These are phyloP conservation scores for Alopecurus myosuroides DNA, from an alignment of 176 grass and related monocot species.

Conservation along the genomic window DNA sequence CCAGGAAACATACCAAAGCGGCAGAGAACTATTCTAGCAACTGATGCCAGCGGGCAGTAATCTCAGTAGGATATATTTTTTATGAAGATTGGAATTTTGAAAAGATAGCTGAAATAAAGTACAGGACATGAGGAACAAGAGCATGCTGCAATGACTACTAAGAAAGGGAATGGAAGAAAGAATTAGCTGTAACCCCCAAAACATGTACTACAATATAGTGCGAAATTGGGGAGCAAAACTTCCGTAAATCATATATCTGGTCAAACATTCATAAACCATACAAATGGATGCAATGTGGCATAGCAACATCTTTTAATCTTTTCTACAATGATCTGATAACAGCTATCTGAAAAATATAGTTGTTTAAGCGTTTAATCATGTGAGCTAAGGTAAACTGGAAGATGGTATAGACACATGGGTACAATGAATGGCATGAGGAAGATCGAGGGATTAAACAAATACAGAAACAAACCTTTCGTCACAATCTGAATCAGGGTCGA, in stretches of 20 bases:
- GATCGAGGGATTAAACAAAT: slow-evolving; percentile 14
- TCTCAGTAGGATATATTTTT: neutral
- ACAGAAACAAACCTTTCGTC: slow-evolving; percentile 80
- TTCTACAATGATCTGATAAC: neutral
- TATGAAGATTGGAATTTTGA: neutral
- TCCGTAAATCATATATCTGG: neutral
- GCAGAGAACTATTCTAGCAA: slow-evolving; percentile 10
- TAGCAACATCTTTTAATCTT: slow-evolving; percentile 10
- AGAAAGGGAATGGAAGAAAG: neutral
- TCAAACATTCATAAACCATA: slow-evolving; percentile 10
- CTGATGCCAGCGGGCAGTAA: neutral
- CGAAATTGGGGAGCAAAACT: neutral
- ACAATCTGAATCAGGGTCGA: slow-evolving; percentile 65
- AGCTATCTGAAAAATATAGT: neutral
- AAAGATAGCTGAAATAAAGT: neutral
- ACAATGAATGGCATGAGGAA: neutral
- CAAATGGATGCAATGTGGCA: neutral
- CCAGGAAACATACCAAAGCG: neutral
- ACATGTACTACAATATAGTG: neutral
- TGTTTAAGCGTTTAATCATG: neutral
- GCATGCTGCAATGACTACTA: neutral
- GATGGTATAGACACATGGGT: neutral
- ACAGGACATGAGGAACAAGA: neutral
- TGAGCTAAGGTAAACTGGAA: neutral
- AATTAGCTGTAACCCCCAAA: neutral